Percentiles rank a stretch among this genome's conserved stretches.
These are phyloP conservation scores for Kurtzmaniella quercitrusa DNA, from an alignment of 1,139 yeast species.

Conservation along the genomic window DNA sequence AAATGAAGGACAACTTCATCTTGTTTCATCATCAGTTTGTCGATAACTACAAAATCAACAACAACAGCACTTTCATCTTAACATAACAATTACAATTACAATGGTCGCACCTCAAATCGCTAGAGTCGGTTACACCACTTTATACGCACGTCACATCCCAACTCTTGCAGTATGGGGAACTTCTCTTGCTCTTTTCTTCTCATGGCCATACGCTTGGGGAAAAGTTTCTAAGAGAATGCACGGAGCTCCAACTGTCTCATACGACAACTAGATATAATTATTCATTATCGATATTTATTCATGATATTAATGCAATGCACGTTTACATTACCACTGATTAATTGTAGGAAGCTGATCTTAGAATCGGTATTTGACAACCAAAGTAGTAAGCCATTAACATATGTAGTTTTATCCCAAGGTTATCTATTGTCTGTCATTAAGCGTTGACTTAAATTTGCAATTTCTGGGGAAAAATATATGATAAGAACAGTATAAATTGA, in stretches of 20 bases:
- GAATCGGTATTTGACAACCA: constrained; percentile 2
- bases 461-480: too few relatives aligned
- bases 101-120: constrained; percentile 8
- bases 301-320: not conserved
- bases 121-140: constrained; percentile 19
- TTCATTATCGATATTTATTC: not conserved
- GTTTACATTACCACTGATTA: constrained; percentile 13
- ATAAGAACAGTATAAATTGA: too few relatives aligned
- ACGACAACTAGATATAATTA: not conserved
- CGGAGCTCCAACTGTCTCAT: constrained; percentile 21
- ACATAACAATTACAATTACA: not conserved
- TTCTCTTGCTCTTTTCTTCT: constrained; percentile 29
- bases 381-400: too few relatives aligned
- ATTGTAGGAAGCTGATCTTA: not conserved
- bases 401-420: too few relatives aligned
- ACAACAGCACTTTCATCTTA: not conserved
- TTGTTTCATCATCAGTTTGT: not conserved
- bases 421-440: too few relatives aligned
- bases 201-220: constrained; percentile 35
- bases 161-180: constrained; percentile 28
- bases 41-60: not conserved
- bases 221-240: constrained; percentile 20
- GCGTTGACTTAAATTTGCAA: too few relatives aligned
- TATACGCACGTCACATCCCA: constrained; percentile 31
- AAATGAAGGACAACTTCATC: too few relatives aligned